Conservation (phyloP, 169 alveolate species). For the Plasmodium inui region DNA sequence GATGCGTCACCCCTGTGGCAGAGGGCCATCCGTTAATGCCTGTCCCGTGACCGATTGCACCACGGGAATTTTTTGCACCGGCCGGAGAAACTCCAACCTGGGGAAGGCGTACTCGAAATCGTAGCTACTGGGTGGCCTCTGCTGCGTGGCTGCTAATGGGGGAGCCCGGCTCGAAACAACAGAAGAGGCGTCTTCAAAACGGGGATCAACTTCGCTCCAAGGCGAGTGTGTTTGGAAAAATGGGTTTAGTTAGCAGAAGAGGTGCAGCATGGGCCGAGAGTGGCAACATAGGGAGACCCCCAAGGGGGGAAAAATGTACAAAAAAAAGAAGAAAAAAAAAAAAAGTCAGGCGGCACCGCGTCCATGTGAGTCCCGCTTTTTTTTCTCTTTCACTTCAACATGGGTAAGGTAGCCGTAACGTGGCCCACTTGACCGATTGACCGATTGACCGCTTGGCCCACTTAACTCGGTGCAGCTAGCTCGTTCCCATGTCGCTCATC, state of each 20-base stretch:
- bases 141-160: too few species aligned
- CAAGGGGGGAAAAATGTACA: neutral
- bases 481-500: neutral
- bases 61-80: too few species aligned
- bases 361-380: neutral
- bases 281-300: neutral
- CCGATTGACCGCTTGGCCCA: too few species aligned
- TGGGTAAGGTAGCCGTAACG: too few species aligned
- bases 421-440: too few species aligned
- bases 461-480: neutral
- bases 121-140: too few species aligned
- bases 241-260: neutral
- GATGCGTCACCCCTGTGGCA: too few species aligned
- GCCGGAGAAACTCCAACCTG: neutral
- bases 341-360: too few species aligned
- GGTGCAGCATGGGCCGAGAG: neutral
- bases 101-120: neutral
- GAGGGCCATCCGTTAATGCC: too few species aligned
- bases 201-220: neutral
- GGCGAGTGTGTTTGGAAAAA: neutral
- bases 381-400: neutral
- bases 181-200: neutral
- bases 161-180: neutral
- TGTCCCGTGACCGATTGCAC: too few species aligned
- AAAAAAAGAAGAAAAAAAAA: too few species aligned